These are phyloP conservation scores for Ceratorhiza oryzae-sativae DNA, from an alignment of 1,284 basidiomycete species.

Conservation along the genomic window DNA sequence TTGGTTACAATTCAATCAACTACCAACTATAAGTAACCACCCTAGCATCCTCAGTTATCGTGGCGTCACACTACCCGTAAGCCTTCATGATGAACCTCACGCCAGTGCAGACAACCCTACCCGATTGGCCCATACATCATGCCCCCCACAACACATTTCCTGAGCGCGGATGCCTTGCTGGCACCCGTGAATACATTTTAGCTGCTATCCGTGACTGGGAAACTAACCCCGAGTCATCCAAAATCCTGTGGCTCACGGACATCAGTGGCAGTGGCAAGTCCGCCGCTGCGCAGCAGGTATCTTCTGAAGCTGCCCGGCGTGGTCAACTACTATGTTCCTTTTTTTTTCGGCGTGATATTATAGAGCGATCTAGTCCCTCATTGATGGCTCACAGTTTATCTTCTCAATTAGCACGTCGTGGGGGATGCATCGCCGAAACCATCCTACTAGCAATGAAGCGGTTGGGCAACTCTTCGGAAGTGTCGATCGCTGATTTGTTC, in stretches of 20 bases:
- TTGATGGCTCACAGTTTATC: background rate
- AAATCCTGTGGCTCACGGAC: conserved; percentile 15
- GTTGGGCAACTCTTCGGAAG: too few species aligned
- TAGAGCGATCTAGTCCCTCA: background rate
- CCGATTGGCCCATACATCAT: too few species aligned
- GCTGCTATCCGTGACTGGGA: background rate
- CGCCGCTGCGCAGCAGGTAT: conserved; percentile 8
- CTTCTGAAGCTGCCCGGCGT: background rate
- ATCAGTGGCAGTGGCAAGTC: conserved; percentile 35
- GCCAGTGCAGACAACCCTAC: too few species aligned
- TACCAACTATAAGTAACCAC: too few species aligned
- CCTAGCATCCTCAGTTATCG: too few species aligned
- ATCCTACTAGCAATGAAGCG: background rate
- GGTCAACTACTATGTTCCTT: conserved; percentile 11
- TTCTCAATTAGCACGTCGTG: background rate
- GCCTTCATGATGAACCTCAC: too few species aligned
- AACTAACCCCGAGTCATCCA: background rate
- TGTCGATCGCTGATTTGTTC: background rate
- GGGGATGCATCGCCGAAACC: background rate
- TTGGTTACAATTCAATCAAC: too few species aligned
- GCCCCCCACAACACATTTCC: background rate
- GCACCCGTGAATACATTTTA: background rate
- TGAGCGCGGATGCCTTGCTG: background rate
- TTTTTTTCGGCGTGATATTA: conserved; percentile 19
- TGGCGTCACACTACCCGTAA: too few species aligned